These are phyloP conservation scores for Hypoxylon fragiforme DNA, from an alignment of 495 filamentous ascomycete species.

Conservation along the genomic window DNA sequence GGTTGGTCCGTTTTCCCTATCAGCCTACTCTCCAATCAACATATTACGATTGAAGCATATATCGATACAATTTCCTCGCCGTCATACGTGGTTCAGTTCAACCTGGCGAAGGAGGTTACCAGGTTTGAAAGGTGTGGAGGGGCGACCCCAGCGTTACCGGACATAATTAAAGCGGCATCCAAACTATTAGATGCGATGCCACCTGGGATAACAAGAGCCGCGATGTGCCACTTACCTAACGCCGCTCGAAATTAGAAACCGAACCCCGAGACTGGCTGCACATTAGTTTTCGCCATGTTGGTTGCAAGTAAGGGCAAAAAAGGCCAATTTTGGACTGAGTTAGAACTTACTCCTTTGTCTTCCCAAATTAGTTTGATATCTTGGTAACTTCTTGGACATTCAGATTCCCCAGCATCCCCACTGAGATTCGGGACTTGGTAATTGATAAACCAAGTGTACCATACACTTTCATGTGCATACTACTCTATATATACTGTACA, in stretches of 20 bases:
- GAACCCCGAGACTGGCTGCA: conserved; percentile 23
- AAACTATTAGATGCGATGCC: conserved; percentile 30
- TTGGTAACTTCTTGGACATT: too few species aligned
- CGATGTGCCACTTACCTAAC: conserved; percentile 23
- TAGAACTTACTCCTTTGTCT: background rate
- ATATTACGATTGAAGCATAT: conserved; percentile 15
- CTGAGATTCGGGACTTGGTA: too few species aligned
- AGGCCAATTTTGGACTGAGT: conserved; percentile 7
- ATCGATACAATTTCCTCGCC: conserved; percentile 23
- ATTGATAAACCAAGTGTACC: background rate
- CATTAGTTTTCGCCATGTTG: conserved; percentile 25
- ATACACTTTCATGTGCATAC: background rate
- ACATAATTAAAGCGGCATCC: conserved; percentile 37
- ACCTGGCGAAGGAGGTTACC: conserved; percentile 20
- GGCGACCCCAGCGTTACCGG: conserved; percentile 34
- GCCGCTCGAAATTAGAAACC: conserved; percentile 15
- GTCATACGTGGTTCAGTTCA: conserved; percentile 29
- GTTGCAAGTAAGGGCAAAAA: conserved; percentile 3
- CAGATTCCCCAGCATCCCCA: too few species aligned
- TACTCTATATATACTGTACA: conserved; percentile 7
- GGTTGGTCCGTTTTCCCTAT: conserved; percentile 19
- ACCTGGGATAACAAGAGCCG: conserved; percentile 31
- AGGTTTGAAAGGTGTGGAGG: conserved; percentile 33
- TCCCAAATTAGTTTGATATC: background rate
- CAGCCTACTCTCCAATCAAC: conserved; percentile 22